Base-by-base conservation (phyloP, 768 basidiomycete genomes). In the Ephemerocybe angulata region DNA sequence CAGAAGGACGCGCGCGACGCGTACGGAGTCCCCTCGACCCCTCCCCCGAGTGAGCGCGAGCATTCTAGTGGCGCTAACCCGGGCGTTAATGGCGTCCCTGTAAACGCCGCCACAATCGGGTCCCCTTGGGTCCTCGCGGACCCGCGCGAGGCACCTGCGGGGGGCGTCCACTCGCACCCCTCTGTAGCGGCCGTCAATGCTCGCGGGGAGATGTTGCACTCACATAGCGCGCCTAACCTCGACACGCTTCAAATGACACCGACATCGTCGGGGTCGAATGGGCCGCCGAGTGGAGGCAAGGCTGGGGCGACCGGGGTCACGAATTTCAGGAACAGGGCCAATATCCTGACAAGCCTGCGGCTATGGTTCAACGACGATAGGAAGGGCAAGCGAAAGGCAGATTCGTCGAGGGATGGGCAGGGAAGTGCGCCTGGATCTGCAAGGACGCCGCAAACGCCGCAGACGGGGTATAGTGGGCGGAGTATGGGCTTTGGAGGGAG, bases 351-450 rank as follows among this genome's bases (percentile, higher is more conserved):
- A 2, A 83, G 92, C 5, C 93, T 98, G 72, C 82, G 91, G 42
- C 78, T 87, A 58, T 93, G 95, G 91, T 96, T 98, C 71, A 84
- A 93, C 56, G 93, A 97, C 57, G 94, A 94, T 59, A 79, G 81
- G 60, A 93, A 91, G 65, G 86, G 92, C 3, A 96, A 95, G 72
- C 80, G 89, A 50, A 90, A 89, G 68, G 85, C 83, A 22, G n/a
- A n/a, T n/a, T n/a, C n/a, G n/a, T n/a, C n/a, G n/a, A n/a, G n/a
- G n/a, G n/a, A n/a, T n/a, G n/a, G n/a, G n/a, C n/a, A n/a, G n/a
- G n/a, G n/a, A n/a, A n/a, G n/a, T n/a, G n/a, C n/a, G n/a, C n/a
- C n/a, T n/a, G n/a, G n/a, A n/a, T n/a, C n/a, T n/a, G n/a, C n/a
- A n/a, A n/a, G n/a, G n/a, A n/a, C n/a, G n/a, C n/a, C n/a, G n/a